phyloP scores from a whole-genome alignment of 23 red algal genomes.

The Pyropia haitanensis region DNA sequence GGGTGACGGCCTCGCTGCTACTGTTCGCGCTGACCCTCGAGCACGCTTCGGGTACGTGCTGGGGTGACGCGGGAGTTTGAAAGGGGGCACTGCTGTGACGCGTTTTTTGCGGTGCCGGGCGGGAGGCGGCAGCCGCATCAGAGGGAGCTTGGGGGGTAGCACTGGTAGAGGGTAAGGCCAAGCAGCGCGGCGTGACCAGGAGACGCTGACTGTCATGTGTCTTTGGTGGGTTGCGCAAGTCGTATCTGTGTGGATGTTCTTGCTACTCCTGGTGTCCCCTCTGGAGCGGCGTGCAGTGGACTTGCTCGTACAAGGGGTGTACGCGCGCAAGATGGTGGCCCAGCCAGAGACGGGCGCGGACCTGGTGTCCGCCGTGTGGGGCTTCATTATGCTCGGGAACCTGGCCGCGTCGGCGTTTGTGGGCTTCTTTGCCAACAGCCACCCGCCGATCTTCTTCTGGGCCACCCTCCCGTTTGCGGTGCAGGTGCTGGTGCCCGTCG shows the following conservation, averaged over 20 bases:
- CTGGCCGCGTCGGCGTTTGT: slow-evolving; percentile 35
- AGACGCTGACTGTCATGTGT: too few species aligned
- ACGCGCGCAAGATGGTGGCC: slow-evolving; percentile 50
- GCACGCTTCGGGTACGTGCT: too few species aligned
- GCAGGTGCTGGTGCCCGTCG: slow-evolving; percentile 37
- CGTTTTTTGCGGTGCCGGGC: too few species aligned
- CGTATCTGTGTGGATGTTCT: too few species aligned
- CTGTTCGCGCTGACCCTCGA: slow-evolving; percentile 4
- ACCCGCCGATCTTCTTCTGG: slow-evolving; percentile 39
- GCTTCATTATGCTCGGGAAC: slow-evolving; percentile 32
- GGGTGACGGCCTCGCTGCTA: slow-evolving; percentile 33
- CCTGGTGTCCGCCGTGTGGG: slow-evolving; percentile 58
- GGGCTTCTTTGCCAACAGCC: slow-evolving; percentile 46
- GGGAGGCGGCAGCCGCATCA: too few species aligned
- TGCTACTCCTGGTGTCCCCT: neutral
- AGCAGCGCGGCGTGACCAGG: too few species aligned
- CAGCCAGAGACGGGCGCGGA: slow-evolving; percentile 51
- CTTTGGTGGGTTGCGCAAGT: too few species aligned
- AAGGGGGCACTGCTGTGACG: too few species aligned
- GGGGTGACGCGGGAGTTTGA: too few species aligned
- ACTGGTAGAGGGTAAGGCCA: too few species aligned
- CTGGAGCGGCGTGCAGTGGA: slow-evolving; percentile 41
- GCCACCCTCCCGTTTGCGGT: slow-evolving; percentile 39
- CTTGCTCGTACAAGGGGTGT: slow-evolving; percentile 48
- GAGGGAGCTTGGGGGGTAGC: too few species aligned